Evolutionary conservation across 768 basidiomycete genomes (phyloP).

Genomic region (Udeniomyces megalosporus): DNA sequence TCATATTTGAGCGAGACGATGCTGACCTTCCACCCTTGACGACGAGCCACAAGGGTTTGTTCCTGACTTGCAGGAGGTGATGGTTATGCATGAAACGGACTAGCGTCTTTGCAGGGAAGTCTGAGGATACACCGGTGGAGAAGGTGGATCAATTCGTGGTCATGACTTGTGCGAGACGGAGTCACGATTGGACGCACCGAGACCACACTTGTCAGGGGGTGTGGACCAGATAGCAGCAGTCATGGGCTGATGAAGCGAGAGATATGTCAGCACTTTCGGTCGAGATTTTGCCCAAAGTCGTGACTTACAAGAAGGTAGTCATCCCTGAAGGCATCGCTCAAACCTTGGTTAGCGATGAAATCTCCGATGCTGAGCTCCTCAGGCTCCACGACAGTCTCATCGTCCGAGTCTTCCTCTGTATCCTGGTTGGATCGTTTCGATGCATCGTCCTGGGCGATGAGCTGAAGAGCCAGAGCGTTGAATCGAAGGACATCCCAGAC

Average conservation of each 20-base stretch:
- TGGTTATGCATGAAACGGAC: slow-evolving; percentile 62
- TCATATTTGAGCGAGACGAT: too few species aligned
- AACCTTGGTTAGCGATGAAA: slow-evolving; percentile 46
- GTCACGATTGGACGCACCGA: slow-evolving; percentile 18
- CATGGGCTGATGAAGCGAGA: slow-evolving; percentile 41
- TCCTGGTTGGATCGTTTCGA: not conserved
- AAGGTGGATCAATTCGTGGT: not conserved
- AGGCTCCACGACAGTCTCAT: slow-evolving; percentile 20
- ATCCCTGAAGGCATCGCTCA: slow-evolving; percentile 51
- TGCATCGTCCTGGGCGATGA: slow-evolving; percentile 28
- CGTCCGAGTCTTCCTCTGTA: slow-evolving; percentile 15
- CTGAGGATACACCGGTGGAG: slow-evolving; percentile 19
- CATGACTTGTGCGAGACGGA: too few species aligned
- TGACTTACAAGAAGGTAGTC: slow-evolving; percentile 53
- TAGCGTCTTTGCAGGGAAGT: slow-evolving; percentile 55
- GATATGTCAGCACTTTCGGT: not conserved
- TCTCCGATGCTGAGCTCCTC: slow-evolving; percentile 37
- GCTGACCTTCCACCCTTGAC: slow-evolving; percentile 53
- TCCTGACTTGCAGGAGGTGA: slow-evolving; percentile 52
- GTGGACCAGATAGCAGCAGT: slow-evolving; percentile 69
- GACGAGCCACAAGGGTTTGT: slow-evolving; percentile 57
- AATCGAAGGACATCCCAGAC: slow-evolving; percentile 56
- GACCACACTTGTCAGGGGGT: slow-evolving; percentile 48
- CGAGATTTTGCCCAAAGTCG: too few species aligned
- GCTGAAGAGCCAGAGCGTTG: slow-evolving; percentile 47